Evolutionary conservation across 371 early-diverging fungal species (phyloP).

Genomic region (Neoconidiobolus thromboides): DNA sequence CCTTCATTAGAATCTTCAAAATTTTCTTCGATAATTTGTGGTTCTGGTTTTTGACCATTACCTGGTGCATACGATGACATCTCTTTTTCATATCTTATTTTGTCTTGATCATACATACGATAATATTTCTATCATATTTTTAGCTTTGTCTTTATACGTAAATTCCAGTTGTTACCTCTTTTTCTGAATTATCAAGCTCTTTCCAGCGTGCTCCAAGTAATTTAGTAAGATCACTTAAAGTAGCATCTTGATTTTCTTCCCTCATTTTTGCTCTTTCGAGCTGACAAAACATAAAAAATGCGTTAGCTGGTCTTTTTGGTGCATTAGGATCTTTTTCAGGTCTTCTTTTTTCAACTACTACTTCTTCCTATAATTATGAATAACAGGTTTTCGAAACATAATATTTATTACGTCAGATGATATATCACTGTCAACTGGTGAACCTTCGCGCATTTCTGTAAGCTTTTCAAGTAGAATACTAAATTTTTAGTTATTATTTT

Average conservation of each 20-base stretch:
- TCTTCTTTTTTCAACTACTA: background rate
- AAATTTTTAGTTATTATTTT: background rate
- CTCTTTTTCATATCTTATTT: constrained; percentile 26
- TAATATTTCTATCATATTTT: constrained; percentile 19
- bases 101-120: constrained; percentile 24
- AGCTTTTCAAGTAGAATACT: constrained; percentile 5
- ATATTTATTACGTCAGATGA: background rate
- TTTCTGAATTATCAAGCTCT: constrained; percentile 22
- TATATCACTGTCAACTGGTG: background rate
- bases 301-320: constrained; percentile 43
- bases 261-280: constrained; percentile 30
- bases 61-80: constrained; percentile 18
- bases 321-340: constrained; percentile 39
- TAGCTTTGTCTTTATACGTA: background rate
- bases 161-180: constrained; percentile 16
- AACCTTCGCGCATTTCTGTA: background rate
- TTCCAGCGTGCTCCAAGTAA: constrained; percentile 29
- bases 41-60: background rate
- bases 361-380: constrained; percentile 6
- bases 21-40: too few relatives aligned
- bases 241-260: constrained; percentile 25
- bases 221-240: constrained; percentile 24
- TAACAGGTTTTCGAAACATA: background rate
- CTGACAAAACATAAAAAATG: constrained; percentile 37
- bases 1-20: too few relatives aligned